phyloP scores from a whole-genome alignment of 805 yeast genomes.

The Teunomyces barrocoloradensis region DNA sequence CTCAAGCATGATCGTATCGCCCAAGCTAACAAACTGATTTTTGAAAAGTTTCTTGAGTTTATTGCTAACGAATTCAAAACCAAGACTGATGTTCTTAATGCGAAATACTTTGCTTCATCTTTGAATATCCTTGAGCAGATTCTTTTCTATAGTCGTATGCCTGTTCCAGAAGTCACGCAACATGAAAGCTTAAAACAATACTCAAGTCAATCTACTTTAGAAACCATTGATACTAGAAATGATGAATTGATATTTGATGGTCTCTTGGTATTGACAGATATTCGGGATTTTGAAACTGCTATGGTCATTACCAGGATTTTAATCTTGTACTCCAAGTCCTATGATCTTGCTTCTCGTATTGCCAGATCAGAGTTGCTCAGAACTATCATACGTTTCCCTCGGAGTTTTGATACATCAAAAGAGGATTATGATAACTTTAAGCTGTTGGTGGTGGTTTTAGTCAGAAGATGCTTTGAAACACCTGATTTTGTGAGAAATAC shows the following conservation, averaged over 20 bases:
- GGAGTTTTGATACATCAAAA: conserved; percentile 19
- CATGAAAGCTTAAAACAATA: conserved; percentile 5
- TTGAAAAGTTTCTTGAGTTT: conserved; percentile 34
- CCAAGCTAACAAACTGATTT: conserved; percentile 8
- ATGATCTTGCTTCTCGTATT: conserved; percentile 38
- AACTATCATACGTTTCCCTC: conserved; percentile 45
- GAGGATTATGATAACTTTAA: conserved; percentile 8
- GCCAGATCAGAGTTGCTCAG: conserved; percentile 47
- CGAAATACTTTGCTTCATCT: conserved; percentile 59
- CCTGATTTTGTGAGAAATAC: conserved; percentile 45
- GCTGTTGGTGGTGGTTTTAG: conserved; percentile 45
- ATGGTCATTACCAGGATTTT: conserved; percentile 53
- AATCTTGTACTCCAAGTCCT: conserved; percentile 50
- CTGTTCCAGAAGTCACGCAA: conserved; percentile 36
- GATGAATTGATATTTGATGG: conserved; percentile 40
- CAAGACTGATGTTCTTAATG: conserved; percentile 23
- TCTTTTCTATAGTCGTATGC: conserved; percentile 50
- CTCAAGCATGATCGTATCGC: conserved; percentile 13
- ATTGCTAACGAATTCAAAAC: conserved; percentile 31
- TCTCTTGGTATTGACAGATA: conserved; percentile 38
- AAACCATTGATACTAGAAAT: conserved; percentile 14
- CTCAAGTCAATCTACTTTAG: conserved; percentile 9
- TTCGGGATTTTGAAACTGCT: conserved; percentile 48
- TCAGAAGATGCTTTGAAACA: conserved; percentile 72
- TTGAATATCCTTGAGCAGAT: conserved; percentile 55